A percentile compares a stretch with the other conserved stretches of the same genome.
phyloP scores from a whole-genome alignment of 768 basidiomycete genomes.

The Filobasidium floriforme region DNA sequence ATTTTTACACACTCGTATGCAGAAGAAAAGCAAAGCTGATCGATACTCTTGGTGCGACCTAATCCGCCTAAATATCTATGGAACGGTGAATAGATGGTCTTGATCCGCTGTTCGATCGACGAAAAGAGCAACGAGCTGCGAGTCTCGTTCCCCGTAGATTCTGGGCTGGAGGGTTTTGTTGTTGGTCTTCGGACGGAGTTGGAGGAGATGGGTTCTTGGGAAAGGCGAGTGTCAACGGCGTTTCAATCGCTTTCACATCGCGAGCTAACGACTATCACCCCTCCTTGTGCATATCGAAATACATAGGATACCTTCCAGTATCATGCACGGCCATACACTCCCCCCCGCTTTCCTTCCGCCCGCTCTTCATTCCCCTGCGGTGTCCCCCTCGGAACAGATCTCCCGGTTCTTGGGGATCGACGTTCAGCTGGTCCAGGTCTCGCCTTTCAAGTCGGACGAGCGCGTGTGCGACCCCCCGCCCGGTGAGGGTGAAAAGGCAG shows the following conservation, averaged over 20 bases:
- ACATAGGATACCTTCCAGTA: conserved; percentile 13
- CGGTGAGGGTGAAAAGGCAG: not conserved
- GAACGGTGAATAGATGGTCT: conserved; percentile 23
- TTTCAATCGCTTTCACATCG: not conserved
- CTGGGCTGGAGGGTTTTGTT: conserved; percentile 14
- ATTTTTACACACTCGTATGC: not conserved
- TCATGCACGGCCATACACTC: conserved; percentile 16
- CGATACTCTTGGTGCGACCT: too few species aligned
- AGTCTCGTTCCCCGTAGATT: conserved; percentile 14
- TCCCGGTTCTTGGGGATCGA: conserved; percentile 9
- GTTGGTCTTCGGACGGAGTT: conserved; percentile 3
- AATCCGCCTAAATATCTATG: too few species aligned
- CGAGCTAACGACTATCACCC: too few species aligned
- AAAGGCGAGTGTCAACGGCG: conserved; percentile 8
- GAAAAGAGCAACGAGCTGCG: not conserved
- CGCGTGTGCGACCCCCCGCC: conserved; percentile 9
- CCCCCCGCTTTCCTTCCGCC: conserved; percentile 10
- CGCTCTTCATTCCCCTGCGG: not conserved
- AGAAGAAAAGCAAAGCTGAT: not conserved
- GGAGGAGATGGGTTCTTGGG: conserved; percentile 7
- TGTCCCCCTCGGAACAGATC: conserved; percentile 8
- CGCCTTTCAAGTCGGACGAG: conserved; percentile 1
- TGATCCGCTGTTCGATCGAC: conserved; percentile 17
- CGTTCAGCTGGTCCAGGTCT: conserved; percentile 13
- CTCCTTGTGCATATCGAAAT: too few species aligned